These are phyloP conservation scores for Entonaema liquescens DNA, from an alignment of 495 filamentous ascomycete species.

Conservation along the genomic window DNA sequence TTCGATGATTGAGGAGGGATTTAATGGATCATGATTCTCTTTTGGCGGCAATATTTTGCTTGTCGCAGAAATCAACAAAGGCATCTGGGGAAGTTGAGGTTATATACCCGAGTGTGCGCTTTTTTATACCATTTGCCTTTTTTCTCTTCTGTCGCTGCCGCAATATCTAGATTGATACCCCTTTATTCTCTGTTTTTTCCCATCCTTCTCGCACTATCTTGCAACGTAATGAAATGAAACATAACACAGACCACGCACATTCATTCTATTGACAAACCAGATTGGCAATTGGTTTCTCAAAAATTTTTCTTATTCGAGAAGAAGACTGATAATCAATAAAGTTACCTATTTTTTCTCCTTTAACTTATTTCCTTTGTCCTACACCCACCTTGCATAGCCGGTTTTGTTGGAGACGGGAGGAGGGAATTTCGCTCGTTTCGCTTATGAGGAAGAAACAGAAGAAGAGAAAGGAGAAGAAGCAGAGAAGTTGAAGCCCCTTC, in stretches of 20 bases:
- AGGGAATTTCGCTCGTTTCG: slow-evolving; percentile 14
- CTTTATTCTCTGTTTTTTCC: slow-evolving; percentile 19
- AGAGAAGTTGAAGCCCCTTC: neutral
- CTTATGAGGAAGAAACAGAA: slow-evolving; percentile 11
- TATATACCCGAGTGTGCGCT: slow-evolving; percentile 36
- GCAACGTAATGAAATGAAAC: slow-evolving; percentile 39
- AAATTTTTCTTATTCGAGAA: slow-evolving; percentile 5
- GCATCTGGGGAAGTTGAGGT: slow-evolving; percentile 32
- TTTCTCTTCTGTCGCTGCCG: slow-evolving; percentile 19
- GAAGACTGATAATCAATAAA: slow-evolving; percentile 31
- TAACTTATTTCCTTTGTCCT: slow-evolving; percentile 18
- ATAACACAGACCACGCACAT: neutral
- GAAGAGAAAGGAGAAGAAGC: neutral
- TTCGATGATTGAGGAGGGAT: slow-evolving; percentile 57
- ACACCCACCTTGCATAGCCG: slow-evolving; percentile 32
- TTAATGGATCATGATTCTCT: slow-evolving; percentile 1
- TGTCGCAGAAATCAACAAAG: slow-evolving; percentile 19
- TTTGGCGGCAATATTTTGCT: slow-evolving; percentile 14
- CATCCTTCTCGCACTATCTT: slow-evolving; percentile 14
- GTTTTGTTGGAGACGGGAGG: slow-evolving; percentile 23
- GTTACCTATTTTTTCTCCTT: neutral
- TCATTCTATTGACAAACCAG: slow-evolving; percentile 22
- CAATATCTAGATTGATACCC: slow-evolving; percentile 50
- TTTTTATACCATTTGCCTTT: slow-evolving; percentile 47
- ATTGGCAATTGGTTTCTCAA: slow-evolving; percentile 27